Base-by-base conservation (phyloP, 1,139 yeast species). In the Debaryomyces sp. region DNA sequence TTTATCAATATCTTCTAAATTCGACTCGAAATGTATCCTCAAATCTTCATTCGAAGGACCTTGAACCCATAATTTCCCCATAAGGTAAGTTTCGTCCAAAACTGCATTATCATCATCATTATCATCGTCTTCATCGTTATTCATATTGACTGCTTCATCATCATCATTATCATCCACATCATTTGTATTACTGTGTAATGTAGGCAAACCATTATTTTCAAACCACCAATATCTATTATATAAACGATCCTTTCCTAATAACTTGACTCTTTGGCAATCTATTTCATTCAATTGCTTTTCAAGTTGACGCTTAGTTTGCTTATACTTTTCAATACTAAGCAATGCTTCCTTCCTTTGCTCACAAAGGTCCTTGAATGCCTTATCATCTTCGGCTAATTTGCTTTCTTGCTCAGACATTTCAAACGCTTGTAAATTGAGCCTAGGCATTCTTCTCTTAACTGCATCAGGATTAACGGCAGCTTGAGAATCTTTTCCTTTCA, bases 181-280 rank as follows among this genome's bases (percentile, higher is more conserved):
- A 23, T 64, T 66, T 9, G 69, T 63, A 40, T 71, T 66, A 33
- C 79, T 75, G 45, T 75, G 80, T 41, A 82, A 65, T 21, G 81
- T 81, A 5, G 91, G 89, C 48, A 89, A 74, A 0, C 98, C 98
- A 61, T 87, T 87, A 54, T 81, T 78, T 62, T 94, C 98, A 62
- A 92, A 85, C 97, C 97, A 94, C 96, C 96, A 95, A 65, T 92
- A 94, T 55, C 94, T 76, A 68, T 94, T 95, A 63, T 75, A 90
- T 53, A 82, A 80, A 47, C 96, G 75, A 64, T 94, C 99, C 54
- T 84, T 80, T 5, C 99, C 99, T 26, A 94, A 70, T 44, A 83
- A 75, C 50, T 82, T 81, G 40, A 91, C 79, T 51, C 99, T 71
- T 63, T 91, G 97, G 53, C 88, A 78, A 60, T 92, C 97, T 44